Base-by-base conservation (phyloP, 352 stramenopile species). In the Globisporangium nodosum region DNA sequence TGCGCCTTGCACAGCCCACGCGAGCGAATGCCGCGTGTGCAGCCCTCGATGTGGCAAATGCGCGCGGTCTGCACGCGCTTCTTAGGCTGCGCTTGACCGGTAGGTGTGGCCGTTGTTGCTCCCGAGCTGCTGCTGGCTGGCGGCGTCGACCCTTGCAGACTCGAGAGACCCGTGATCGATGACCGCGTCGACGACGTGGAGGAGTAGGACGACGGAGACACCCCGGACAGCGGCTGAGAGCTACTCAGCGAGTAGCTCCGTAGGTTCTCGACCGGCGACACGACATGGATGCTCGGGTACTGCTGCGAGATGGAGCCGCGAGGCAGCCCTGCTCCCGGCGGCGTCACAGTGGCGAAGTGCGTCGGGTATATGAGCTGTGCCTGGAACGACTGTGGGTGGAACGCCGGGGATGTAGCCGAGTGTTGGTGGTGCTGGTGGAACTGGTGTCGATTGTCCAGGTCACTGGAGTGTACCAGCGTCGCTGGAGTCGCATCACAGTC, bases 21-120 rank as follows among this genome's bases (percentile, higher is more conserved):
- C 15, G 74, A 84, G 0, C 84, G 84, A 43, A 93, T 89, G 39
- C 81, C 80, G 48, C 90, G 88, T 55, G 69, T 85, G 57, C 84
- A 93, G 20, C 76, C 81, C 15, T 83, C 78, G 2, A 92, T 61
- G 43, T 81, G 82, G 60, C 84, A 93, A n/a, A 89, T 75, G 2
- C 83, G 83, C 0, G 77, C 73, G 3, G 77, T 71, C 4, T 75
- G 69, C 5, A 76, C 78, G 33, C 73, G 78, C 60, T 90, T 93
- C 60, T 86, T 85, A 39, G 52, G 24, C 21, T 56, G 52, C 3
- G 52, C 21, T 35, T 56, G 52, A 3, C 31, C 31, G 7, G 15
- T n/a, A 35, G 49, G 20, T 16, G 49, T 27, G 16, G 43, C 3
- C 7, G 31, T 54, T 76, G 70, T 1, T 59, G 54, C 3, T 67